Base-by-base conservation (phyloP, 2,329 filamentous ascomycete species). In the Cercospora citrullina region DNA sequence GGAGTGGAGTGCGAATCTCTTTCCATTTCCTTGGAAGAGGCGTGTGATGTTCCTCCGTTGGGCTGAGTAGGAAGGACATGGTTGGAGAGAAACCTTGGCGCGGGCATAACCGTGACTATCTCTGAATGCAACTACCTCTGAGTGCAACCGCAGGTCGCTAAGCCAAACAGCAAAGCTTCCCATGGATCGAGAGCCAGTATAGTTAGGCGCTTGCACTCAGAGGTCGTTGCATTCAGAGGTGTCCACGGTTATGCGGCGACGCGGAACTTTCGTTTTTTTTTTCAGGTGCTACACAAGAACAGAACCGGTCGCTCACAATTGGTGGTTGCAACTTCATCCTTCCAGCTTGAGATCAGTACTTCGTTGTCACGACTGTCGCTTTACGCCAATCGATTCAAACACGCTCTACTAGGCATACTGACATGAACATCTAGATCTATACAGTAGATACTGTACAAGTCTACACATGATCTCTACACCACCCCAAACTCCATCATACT, bases 401-500 rank as follows among this genome's bases (percentile, higher is more conserved):
- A 42, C 16, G 36, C 36, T 42, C n/a, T 42, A 42, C 16, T 42
- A n/a, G 33, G 36, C 36, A 42, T 42, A 42, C 36, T n/a, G 36
- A 42, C 16, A n/a, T 42, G 36, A 23, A 23, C 23, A 5, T 55
- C 48, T 28, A 8, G 23, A 55, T 55, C 48, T 55, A 55, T 55
- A 28, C 48, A 55, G 48, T 55, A 23, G 9, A 36, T 18, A 36
- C 55, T 59, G 28, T 59, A 33, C 16, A 33, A 12, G 9, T 23
- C 30, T 21, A 59, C 16, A 18, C 14, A 7, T 28, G 7, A 26
- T 7, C 48, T 67, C 28, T 66, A 70, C 5, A 70, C 66, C 16
- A 60, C 68, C 9, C 63, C 69, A 59, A 71, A 71, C 0, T 69
- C 68, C 3, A 69, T 68, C 60, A 71, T 36, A 64, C 69, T 71